Percentiles rank a stretch among this genome's conserved stretches.
These are phyloP conservation scores for Keithomyces neogunnii DNA, from an alignment of 2,329 filamentous ascomycete species.

Conservation along the genomic window DNA sequence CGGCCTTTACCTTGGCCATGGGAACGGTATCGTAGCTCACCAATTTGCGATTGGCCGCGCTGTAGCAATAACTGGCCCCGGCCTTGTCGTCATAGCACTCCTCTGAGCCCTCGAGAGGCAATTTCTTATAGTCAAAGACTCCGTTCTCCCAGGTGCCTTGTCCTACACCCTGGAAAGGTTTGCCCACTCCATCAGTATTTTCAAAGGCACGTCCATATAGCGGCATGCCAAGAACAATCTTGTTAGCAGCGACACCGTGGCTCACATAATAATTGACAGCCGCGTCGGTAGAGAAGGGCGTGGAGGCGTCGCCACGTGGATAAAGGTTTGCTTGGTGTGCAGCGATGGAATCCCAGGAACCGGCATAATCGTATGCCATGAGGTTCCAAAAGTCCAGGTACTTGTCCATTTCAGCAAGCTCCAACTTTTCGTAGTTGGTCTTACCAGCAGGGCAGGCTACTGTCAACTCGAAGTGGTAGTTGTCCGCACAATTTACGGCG, in stretches of 20 bases:
- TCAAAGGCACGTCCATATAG: conserved; percentile 83
- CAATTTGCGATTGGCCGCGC: conserved; percentile 53
- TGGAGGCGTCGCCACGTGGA: conserved; percentile 50
- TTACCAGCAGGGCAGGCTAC: conserved; percentile 57
- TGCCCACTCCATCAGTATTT: conserved; percentile 66
- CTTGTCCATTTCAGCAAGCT: conserved; percentile 55
- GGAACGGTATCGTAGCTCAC: conserved; percentile 70
- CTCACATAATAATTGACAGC: conserved; percentile 64
- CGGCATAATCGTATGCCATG: conserved; percentile 86
- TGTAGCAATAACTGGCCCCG: conserved; percentile 71
- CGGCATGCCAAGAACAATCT: conserved; percentile 86
- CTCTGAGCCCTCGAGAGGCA: conserved; percentile 60
- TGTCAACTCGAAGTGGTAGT: conserved; percentile 54
- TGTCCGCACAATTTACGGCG: conserved; percentile 29
- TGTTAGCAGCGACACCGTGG: conserved; percentile 55
- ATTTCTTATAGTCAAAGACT: conserved; percentile 79
- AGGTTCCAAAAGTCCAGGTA: conserved; percentile 69
- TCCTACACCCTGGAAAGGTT: conserved; percentile 62
- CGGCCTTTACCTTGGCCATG: conserved; percentile 60
- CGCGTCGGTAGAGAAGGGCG: conserved; percentile 67
- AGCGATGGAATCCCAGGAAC: conserved; percentile 64
- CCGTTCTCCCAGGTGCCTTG: conserved; percentile 78
- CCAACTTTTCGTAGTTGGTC: conserved; percentile 53
- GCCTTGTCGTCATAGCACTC: conserved; percentile 56
- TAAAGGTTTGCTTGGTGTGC: conserved; percentile 80